Percentiles rank a stretch among this genome's conserved stretches.
Conservation (phyloP, 768 basidiomycete species). For the Hemileccinum rubropunctum region DNA sequence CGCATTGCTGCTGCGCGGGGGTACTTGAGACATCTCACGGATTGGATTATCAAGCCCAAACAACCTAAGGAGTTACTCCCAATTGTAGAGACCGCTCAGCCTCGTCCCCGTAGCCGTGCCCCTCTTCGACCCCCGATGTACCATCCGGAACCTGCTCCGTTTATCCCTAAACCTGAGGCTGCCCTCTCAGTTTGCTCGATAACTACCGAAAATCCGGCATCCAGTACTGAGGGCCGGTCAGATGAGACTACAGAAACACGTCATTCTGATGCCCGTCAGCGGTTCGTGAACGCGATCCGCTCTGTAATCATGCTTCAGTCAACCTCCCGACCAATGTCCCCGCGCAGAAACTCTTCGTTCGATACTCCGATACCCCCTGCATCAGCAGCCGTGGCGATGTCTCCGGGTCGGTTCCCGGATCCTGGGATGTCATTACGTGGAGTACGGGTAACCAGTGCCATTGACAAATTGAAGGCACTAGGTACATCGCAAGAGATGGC, state of each 20-base stretch:
- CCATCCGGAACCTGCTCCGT: conserved; percentile 20
- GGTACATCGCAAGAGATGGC: conserved; percentile 40
- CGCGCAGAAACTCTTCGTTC: conserved; percentile 30
- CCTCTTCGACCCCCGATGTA: conserved; percentile 14
- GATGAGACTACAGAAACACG: conserved; percentile 27
- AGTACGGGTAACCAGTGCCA: conserved; percentile 38
- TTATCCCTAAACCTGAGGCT: conserved; percentile 18
- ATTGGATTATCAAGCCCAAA: conserved; percentile 25
- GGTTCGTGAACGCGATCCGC: conserved; percentile 44
- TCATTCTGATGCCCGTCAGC: conserved; percentile 31
- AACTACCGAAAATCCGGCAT: conserved; percentile 25
- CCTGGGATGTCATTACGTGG: conserved; percentile 35
- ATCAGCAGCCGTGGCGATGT: conserved; percentile 25
- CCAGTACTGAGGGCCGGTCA: conserved; percentile 25
- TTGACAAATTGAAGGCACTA: conserved; percentile 42
- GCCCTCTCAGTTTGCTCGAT: conserved; percentile 27
- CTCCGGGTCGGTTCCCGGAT: conserved; percentile 32
- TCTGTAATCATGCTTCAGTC: conserved; percentile 45
- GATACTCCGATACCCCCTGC: conserved; percentile 23
- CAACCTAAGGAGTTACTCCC: conserved; percentile 23
- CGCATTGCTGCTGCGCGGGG: conserved; percentile 19
- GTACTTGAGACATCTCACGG: conserved; percentile 21
- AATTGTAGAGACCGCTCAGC: conserved; percentile 19
- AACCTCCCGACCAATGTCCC: conserved; percentile 30
- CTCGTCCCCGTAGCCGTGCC: conserved; percentile 10